A percentile compares a stretch with the other conserved stretches of the same genome.
phyloP scores from a whole-genome alignment of 371 early-diverging fungal species.

The Mucor plumbeus region DNA sequence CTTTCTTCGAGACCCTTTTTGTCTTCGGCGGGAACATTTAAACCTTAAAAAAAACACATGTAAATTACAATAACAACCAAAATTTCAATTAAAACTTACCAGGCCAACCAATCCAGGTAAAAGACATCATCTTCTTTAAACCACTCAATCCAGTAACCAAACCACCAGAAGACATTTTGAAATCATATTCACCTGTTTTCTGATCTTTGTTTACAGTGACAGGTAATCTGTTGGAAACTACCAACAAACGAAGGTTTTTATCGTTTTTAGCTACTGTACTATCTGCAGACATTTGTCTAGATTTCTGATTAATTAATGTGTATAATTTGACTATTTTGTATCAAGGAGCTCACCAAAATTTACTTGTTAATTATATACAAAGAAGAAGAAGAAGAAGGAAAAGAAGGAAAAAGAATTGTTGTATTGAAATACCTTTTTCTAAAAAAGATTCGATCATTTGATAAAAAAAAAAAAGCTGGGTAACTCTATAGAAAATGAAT shows the following conservation, averaged over 20 bases:
- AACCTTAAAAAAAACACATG: constrained; percentile 48
- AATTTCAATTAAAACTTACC: constrained; percentile 58
- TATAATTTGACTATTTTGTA: neutral
- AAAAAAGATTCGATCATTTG: constrained; percentile 20
- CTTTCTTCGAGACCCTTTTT: constrained; percentile 74
- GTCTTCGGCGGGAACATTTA: constrained; percentile 87
- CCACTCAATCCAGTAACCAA: constrained; percentile 97
- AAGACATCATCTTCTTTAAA: constrained; percentile 92
- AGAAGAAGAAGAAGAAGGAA: constrained; percentile 10
- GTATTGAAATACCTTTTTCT: neutral
- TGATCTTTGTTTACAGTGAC: constrained; percentile 90
- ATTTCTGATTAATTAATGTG: neutral
- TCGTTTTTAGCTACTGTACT: constrained; percentile 26
- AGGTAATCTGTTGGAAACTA: constrained; percentile 99
- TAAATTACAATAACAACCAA: neutral
- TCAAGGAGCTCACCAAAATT: neutral
- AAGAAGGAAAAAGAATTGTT: neutral
- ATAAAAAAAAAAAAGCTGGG: constrained; percentile 1
- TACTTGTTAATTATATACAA: neutral
- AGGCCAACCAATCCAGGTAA: constrained; percentile 99
- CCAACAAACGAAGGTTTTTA: constrained; percentile 77
- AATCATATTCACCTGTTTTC: constrained; percentile 59
- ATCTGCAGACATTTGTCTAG: constrained; percentile 19
- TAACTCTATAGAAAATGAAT: constrained; percentile 1
- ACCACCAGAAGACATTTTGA: constrained; percentile 96